Evolutionary conservation across 495 filamentous ascomycete species (phyloP), one percentile per base, ranked within the genome.

Genomic region (Achaetomiella virescens): DNA sequence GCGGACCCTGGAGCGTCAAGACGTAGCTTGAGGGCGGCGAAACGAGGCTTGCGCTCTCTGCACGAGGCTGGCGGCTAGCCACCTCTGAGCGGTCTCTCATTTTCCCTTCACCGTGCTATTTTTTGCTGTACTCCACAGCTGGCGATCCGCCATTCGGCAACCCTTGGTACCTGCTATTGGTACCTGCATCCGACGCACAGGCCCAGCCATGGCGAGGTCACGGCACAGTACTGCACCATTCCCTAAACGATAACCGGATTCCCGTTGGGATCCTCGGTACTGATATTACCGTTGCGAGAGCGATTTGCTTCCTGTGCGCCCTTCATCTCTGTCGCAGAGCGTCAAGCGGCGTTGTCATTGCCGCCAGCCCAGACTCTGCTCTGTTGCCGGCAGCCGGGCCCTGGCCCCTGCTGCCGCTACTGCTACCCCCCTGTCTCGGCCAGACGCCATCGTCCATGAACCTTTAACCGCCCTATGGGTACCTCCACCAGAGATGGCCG

Each of bases 391-490:
- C 48, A 40, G 47, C 12, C 20, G 15, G 31, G 24, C 27, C 31
- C 41, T 22, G 36, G 3, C 11, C 36, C 25, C 17, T 40, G 29
- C 33, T 54, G 29, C 49, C n/a, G 25, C 17, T 38, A 46, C 43
- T 41, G 41, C 43, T 4, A 46, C 24, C 46, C 53, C 53, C 53
- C 37, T 31, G 43, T 51, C 49, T 17, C 37, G 29, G 15, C 33
- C 55, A 36, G 17, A 29, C 27, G 18, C 48, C 41, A 48, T 27
- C 40, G 45, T 29, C 57, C 51, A 35, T 60, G 55, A 62, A 54
- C 59, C 48, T 47, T 67, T 75, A 75, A 61, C 74, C 74, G 72
- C 72, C 72, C 67, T 72, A 66, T 64, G 55, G 62, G 55, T 54
- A 60, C 55, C 58, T 60, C 62, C 62, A 62, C 59, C 52, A 43